Evolutionary conservation across 2,329 filamentous ascomycete genomes (phyloP).

Genomic region (Didymella keratinophila): DNA sequence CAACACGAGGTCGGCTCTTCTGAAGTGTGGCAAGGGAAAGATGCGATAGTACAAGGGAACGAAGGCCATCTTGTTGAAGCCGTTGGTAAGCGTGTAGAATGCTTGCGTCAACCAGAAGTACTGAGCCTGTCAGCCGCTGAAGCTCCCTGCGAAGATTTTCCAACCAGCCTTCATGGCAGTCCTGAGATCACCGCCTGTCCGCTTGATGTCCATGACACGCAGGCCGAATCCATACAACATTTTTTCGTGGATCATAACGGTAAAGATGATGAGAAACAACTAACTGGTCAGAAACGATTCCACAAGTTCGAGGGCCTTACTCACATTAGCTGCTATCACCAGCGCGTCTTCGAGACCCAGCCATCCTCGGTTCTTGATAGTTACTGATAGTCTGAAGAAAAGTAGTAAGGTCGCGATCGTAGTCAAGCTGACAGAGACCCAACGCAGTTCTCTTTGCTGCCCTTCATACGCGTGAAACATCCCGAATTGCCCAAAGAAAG

Average conservation of each 20-base stretch:
- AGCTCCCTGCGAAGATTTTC: background rate
- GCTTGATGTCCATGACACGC: slow-evolving; percentile 25
- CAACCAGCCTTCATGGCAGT: slow-evolving; percentile 30
- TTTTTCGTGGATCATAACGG: background rate
- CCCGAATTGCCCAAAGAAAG: background rate
- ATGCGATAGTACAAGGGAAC: slow-evolving; percentile 37
- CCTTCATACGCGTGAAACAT: background rate
- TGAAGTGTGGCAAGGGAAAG: slow-evolving; percentile 31
- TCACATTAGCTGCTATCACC: background rate
- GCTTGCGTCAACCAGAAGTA: slow-evolving; percentile 35
- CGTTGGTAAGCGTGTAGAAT: slow-evolving; percentile 37
- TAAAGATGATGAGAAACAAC: background rate
- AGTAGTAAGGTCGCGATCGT: background rate
- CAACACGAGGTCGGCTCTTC: slow-evolving; percentile 25
- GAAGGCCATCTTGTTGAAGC: slow-evolving; percentile 39
- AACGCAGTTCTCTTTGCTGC: background rate
- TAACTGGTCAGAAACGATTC: background rate
- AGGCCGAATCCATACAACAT: slow-evolving; percentile 32
- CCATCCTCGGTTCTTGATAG: background rate
- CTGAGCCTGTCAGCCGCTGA: slow-evolving; percentile 10
- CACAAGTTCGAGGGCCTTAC: background rate
- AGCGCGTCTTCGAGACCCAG: background rate
- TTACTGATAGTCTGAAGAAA: background rate
- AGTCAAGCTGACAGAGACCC: background rate
- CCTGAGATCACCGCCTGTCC: background rate